Evolutionary conservation across 306 rosid species (phyloP), one percentile per base, ranked within the genome.

Genomic region (Cucumis hystrix): DNA sequence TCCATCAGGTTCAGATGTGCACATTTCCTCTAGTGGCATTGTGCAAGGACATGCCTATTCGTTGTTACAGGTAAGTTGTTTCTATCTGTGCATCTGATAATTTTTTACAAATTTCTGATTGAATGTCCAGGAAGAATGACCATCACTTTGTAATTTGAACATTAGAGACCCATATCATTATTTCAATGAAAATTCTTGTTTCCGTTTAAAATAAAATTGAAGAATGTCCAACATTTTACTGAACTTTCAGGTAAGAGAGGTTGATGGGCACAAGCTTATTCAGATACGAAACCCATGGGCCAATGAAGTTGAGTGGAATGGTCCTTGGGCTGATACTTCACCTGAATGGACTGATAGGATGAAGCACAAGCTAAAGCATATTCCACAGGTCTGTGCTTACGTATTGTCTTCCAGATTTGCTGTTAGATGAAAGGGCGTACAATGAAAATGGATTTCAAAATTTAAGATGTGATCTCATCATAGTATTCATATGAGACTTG

Each of bases 271-370:
- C 87, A 96, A 91, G 88, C 96, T 96, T 79, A 96, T 96, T 82
- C 99, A 92, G 85, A 96, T 96, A 79, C 90, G 99, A 81, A 96
- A 96, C 87, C 99, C 99, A 66, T 96, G 99, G 99, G 99, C 99
- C 66, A 96, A 91, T 67, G 99, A 96, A 92, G 99, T 96, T 76
- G 99, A 96, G 87, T 96, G 99, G 99, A 96, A 92, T 84, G 99
- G 99, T 69, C 98, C 97, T 43, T 96, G 99, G 99, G 90, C 99
- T 23, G 99, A 96, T 87, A 82, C 90, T 45, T 96, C 98, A 2
- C 87, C 91, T 51, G 98, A 92, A 79, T 96, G 99, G 99, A 88
- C 96, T 18, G 99, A 96, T 82, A 88, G 99, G 88, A 89, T 92
- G 91, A 96, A 91, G 87, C 97, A 96, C 89, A 96, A 96, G 84